phyloP scores from a whole-genome alignment of 73 alveolate genomes.

The Tetrahymena thermophila region DNA sequence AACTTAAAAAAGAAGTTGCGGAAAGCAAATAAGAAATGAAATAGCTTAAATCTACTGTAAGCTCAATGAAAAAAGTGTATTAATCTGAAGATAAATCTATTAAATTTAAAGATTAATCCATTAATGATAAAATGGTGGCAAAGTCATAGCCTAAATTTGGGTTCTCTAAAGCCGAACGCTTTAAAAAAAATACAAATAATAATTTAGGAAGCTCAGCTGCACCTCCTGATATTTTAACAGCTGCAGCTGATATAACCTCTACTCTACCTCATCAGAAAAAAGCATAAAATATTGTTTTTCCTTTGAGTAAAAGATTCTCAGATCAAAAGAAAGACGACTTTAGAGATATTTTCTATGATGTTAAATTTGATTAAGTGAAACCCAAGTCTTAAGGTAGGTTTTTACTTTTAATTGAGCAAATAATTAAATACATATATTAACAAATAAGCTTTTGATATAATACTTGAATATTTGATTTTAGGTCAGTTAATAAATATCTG shows the following conservation, averaged over 20 bases:
- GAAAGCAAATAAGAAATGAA: not conserved
- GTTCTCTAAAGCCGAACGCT: not conserved
- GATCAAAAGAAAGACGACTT: not conserved
- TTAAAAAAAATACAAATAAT: not conserved
- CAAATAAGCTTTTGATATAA: no score
- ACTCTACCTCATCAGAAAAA: not conserved
- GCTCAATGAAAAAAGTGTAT: not conserved
- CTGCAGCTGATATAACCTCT: not conserved
- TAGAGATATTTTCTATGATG: not conserved
- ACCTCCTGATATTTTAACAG: not conserved
- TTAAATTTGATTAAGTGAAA: not conserved
- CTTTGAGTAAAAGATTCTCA: not conserved
- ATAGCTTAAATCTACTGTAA: not conserved
- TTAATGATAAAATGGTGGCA: not conserved
- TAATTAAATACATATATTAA: no score
- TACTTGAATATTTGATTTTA: not conserved
- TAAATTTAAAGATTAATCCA: not conserved
- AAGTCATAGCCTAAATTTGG: not conserved
- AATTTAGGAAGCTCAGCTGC: not conserved
- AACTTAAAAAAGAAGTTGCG: not conserved
- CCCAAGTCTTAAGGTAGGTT: not conserved
- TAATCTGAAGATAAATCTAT: not conserved
- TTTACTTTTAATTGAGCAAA: not conserved
- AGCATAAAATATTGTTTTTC: not conserved
- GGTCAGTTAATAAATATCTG: not conserved